phyloP scores from a whole-genome alignment of 2,329 filamentous ascomycete species.

The Neonectria hederae region DNA sequence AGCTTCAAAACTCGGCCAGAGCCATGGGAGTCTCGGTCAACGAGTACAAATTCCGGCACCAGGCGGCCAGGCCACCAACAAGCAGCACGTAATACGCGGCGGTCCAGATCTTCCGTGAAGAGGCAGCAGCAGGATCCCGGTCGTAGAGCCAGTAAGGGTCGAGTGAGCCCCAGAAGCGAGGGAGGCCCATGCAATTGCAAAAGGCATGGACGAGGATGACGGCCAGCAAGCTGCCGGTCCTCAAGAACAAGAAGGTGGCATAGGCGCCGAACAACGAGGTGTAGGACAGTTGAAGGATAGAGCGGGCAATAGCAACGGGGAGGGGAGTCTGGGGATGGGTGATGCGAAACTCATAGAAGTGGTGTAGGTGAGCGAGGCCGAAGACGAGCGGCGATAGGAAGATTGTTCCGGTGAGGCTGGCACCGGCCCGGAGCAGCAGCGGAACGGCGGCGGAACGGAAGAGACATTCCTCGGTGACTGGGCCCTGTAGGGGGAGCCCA shows the following conservation, averaged over 20 bases:
- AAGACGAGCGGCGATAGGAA: slow-evolving; percentile 90
- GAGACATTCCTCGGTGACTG: slow-evolving; percentile 90
- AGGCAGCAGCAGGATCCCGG: slow-evolving; percentile 35
- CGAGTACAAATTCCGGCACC: slow-evolving; percentile 75
- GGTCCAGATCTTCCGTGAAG: slow-evolving; percentile 66
- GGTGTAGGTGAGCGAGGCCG: slow-evolving; percentile 91
- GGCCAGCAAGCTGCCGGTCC: slow-evolving; percentile 82
- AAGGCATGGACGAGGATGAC: slow-evolving; percentile 83
- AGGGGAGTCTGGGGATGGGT: slow-evolving; percentile 77
- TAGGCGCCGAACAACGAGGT: slow-evolving; percentile 95
- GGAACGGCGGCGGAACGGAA: slow-evolving; percentile 90
- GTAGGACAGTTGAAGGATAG: slow-evolving; percentile 85
- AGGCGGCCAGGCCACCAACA: slow-evolving; percentile 74
- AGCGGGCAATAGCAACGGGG: slow-evolving; percentile 71
- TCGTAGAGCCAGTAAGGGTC: slow-evolving; percentile 58
- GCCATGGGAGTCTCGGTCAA: slow-evolving; percentile 67
- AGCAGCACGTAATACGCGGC: slow-evolving; percentile 82
- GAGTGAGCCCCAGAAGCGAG: slow-evolving; percentile 83
- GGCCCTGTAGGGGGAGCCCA: slow-evolving; percentile 64
- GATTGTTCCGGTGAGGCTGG: slow-evolving; percentile 68
- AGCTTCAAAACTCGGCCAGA: slow-evolving; percentile 43
- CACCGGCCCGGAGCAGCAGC: slow-evolving; percentile 77
- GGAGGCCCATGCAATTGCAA: slow-evolving; percentile 92
- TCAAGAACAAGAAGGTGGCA: slow-evolving; percentile 86
- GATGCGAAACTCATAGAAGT: slow-evolving; percentile 93